Percentiles rank a stretch among this genome's conserved stretches.
Conservation (phyloP, 108 stramenopile genomes). For the Cafeteria roenbergensis region DNA sequence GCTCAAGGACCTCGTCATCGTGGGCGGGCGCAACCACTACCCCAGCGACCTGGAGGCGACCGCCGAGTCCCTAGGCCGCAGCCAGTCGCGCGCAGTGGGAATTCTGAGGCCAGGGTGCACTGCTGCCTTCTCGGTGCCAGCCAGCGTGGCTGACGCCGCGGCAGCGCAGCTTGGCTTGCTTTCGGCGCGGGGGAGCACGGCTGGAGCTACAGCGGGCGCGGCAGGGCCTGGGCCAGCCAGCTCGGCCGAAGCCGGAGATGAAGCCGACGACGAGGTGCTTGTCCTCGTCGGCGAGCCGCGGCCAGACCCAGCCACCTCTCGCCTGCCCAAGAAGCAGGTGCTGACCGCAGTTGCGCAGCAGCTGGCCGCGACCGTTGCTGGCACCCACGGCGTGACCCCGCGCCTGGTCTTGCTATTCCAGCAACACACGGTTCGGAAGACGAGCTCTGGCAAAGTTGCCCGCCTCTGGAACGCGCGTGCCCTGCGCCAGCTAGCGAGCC, state of each 20-base stretch:
- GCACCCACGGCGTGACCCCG: conserved; percentile 44
- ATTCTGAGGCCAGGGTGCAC: conserved; percentile 84
- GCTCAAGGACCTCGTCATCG: conserved; percentile 92
- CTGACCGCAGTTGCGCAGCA: background rate
- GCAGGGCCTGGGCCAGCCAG: background rate
- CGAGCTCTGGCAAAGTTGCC: conserved; percentile 94
- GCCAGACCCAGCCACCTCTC: conserved; percentile 30
- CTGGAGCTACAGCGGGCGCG: background rate
- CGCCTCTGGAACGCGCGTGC: conserved; percentile 62
- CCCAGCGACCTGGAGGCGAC: conserved; percentile 94
- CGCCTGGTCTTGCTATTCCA: conserved; percentile 59
- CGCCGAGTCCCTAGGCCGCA: conserved; percentile 49
- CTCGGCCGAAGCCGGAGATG: conserved; percentile 37
- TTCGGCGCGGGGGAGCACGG: too few species aligned
- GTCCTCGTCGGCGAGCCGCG: conserved; percentile 60
- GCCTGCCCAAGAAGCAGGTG: background rate
- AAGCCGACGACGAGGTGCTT: conserved; percentile 59
- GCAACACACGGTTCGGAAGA: conserved; percentile 80
- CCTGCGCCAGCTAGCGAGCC: conserved; percentile 21
- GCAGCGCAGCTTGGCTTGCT: background rate
- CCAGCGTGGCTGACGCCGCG: background rate
- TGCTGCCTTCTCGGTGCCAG: conserved; percentile 60
- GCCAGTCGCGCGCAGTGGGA: conserved; percentile 19
- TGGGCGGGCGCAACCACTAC: conserved; percentile 91
- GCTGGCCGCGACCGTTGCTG: conserved; percentile 14